phyloP scores from a whole-genome alignment of 306 rosid species.

The Crotalaria pallida region DNA sequence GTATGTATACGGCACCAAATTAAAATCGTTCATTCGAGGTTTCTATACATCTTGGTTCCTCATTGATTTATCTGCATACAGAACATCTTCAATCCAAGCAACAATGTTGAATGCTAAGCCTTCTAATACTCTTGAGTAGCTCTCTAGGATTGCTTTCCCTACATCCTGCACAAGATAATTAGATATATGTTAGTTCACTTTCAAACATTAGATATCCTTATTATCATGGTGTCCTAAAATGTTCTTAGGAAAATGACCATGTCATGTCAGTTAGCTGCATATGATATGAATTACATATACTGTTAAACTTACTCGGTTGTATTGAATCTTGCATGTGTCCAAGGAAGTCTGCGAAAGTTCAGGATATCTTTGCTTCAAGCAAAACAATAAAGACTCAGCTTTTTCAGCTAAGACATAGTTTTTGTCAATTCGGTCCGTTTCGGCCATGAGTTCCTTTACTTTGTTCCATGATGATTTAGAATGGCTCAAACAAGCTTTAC shows the following conservation, averaged over 20 bases:
- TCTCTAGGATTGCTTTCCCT: slow-evolving; percentile 61
- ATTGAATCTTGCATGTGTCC: slow-evolving; percentile 91
- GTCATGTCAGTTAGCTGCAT: neutral
- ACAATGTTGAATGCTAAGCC: slow-evolving; percentile 72
- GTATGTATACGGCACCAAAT: too few relatives aligned
- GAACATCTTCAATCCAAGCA: slow-evolving; percentile 77
- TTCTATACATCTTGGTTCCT: slow-evolving; percentile 32
- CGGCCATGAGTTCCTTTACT: slow-evolving; percentile 78
- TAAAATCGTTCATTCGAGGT: too few relatives aligned
- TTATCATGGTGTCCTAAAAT: neutral
- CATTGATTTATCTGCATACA: slow-evolving; percentile 44
- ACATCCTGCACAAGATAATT: slow-evolving; percentile 52
- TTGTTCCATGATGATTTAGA: slow-evolving; percentile 88
- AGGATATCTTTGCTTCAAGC: slow-evolving; percentile 86
- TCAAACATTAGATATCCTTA: neutral
- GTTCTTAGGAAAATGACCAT: neutral
- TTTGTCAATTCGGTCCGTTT: slow-evolving; percentile 55
- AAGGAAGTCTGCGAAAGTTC: slow-evolving; percentile 87
- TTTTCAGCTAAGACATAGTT: slow-evolving; percentile 76
- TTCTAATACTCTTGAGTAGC: slow-evolving; percentile 77
- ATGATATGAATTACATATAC: neutral
- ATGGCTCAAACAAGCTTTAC: slow-evolving; percentile 76
- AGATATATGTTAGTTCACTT: neutral
- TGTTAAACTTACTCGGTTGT: slow-evolving; percentile 49
- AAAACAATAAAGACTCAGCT: slow-evolving; percentile 65